Conservation (phyloP, 352 stramenopile genomes). For the Elongisporangium undulatum region DNA sequence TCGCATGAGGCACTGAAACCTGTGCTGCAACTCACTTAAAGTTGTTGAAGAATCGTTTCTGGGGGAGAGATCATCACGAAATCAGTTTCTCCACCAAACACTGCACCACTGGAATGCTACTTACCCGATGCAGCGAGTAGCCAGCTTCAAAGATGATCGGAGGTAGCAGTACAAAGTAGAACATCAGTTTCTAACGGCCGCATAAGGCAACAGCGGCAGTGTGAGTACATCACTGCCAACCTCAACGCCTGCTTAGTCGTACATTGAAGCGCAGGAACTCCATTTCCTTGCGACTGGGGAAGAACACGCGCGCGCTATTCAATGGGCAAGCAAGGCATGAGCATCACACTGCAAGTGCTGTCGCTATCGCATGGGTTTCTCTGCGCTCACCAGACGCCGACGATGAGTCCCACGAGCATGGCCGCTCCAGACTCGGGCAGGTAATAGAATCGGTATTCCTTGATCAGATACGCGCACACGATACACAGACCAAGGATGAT, state of each 20-base stretch:
- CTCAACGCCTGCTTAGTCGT: constrained; percentile 4
- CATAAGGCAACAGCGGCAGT: neutral
- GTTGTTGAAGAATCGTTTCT: constrained; percentile 96
- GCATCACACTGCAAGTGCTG: neutral
- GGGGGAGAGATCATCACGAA: neutral
- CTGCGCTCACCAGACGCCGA: constrained; percentile 58
- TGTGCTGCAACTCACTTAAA: constrained; percentile 58
- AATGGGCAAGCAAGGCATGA: neutral
- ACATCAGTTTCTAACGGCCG: constrained; percentile 81
- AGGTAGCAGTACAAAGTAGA: constrained; percentile 96
- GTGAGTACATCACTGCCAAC: neutral
- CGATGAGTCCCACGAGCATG: constrained; percentile 89
- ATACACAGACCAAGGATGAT: constrained; percentile 89
- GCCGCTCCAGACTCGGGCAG: constrained; percentile 87
- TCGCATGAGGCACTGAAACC: neutral
- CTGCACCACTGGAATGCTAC: neutral
- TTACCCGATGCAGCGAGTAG: constrained; percentile 87
- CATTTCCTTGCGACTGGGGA: constrained; percentile 83
- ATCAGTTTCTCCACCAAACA: neutral
- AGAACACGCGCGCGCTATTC: constrained; percentile 74
- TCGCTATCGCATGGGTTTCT: neutral
- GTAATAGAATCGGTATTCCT: constrained; percentile 89
- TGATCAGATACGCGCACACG: constrained; percentile 88
- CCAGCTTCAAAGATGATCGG: constrained; percentile 98
- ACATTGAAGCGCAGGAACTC: constrained; percentile 89